Evolutionary conservation across 2,329 filamentous ascomycete species (phyloP).

Genomic region (Pseudogymnoascus sp.): DNA sequence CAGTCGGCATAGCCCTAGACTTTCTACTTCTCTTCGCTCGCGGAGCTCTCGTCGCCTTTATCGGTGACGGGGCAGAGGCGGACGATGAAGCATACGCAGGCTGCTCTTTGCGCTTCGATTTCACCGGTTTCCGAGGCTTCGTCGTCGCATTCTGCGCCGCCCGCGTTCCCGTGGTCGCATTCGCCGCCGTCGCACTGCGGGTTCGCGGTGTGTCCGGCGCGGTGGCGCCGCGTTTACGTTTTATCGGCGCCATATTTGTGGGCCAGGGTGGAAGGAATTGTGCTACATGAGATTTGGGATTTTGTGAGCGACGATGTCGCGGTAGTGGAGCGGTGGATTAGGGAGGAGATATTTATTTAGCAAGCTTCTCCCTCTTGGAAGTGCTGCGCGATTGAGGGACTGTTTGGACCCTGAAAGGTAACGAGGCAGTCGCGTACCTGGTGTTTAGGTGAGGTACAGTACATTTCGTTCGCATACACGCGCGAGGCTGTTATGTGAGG

Average conservation of each 20-base stretch:
- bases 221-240: constrained; percentile 3
- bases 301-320: neutral
- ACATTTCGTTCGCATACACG: neutral
- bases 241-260: constrained; percentile 8
- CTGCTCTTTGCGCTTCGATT: neutral
- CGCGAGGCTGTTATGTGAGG: neutral
- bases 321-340: neutral
- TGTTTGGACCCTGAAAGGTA: constrained; percentile 6
- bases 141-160: constrained; percentile 10
- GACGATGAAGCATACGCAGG: neutral
- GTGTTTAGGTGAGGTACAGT: neutral
- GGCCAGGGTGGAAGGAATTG: neutral
- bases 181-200: neutral
- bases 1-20: neutral
- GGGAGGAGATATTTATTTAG: neutral
- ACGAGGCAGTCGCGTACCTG: neutral
- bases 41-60: neutral
- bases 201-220: neutral
- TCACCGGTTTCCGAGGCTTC: neutral
- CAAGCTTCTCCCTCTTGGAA: neutral
- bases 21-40: neutral
- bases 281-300: neutral
- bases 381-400: constrained; percentile 7
- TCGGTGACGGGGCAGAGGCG: neutral
- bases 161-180: neutral